Base-by-base conservation (phyloP, 2,329 filamentous ascomycete genomes). In the Aspergillus felis region DNA sequence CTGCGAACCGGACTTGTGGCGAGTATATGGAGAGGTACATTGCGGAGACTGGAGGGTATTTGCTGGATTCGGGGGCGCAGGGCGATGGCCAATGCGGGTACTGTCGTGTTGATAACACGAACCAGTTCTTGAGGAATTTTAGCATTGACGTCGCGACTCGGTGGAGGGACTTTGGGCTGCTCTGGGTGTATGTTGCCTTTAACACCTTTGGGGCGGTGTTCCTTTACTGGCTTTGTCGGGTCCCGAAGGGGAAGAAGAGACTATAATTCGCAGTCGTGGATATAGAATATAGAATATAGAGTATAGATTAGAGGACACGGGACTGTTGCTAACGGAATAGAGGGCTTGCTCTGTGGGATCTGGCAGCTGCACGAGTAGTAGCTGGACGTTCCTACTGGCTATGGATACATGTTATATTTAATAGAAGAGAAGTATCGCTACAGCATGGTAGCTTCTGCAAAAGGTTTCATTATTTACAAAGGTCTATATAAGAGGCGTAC, bases 131-230 rank as follows among this genome's bases (percentile, higher is more conserved):
- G 44, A 7, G 20, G 8, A 47, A 47, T 12, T 47, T 47, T 14
- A 47, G 20, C 24, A 47, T 47, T 2, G 44, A 47, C 22, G 25
- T 47, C 4, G 20, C 22, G 22, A 47, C 22, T 12, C 44, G 44
- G 3, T 47, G 44, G 44, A 47, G 44, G 22, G 44, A 47, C 27
- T 47, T 47, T 17, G 44, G 44, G 10, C 24, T 47, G 10, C 24
- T 47, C 9, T 47, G 44, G 25, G 59, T 70, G 41, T 71, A 72
- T 61, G 71, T 72, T 2, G 64, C 67, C 3, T 66, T 74, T 3
- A 56, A 57, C 10, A 68, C 63, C 51, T 51, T 68, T 1, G 56
- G 63, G 17, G 60, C 61, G 5, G 38, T 69, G 24, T 61, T 55
- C 3, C 44, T 47, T 4, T 29, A 49, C 1, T 44, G 56, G 56